phyloP scores from a whole-genome alignment of 768 basidiomycete genomes.

The Lentinula detonsa region DNA sequence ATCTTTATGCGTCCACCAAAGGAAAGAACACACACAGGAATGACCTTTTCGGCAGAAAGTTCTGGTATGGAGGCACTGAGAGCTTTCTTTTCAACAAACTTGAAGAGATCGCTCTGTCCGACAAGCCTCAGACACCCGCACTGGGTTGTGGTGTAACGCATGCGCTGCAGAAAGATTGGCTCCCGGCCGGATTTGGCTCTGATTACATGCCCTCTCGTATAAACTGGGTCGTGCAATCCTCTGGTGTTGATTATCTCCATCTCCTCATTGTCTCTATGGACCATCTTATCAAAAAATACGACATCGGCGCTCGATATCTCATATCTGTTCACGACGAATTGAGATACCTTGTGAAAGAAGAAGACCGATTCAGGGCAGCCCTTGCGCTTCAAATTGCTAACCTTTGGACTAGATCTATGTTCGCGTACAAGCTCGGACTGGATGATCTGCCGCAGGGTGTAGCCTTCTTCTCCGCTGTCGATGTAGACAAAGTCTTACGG shows the following conservation, averaged over 20 bases:
- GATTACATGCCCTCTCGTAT: slow-evolving; percentile 96
- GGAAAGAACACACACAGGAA: slow-evolving; percentile 78
- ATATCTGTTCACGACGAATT: slow-evolving; percentile 98
- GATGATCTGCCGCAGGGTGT: slow-evolving; percentile 93
- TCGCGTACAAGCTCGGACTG: slow-evolving; percentile 92
- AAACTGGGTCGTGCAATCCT: slow-evolving; percentile 99
- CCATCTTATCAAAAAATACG: slow-evolving; percentile 72
- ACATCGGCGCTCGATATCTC: slow-evolving; percentile 87
- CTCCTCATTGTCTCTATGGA: slow-evolving; percentile 95
- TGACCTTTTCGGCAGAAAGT: slow-evolving; percentile 73
- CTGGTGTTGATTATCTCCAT: slow-evolving; percentile 97
- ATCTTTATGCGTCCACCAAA: slow-evolving; percentile 89
- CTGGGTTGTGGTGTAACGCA: slow-evolving; percentile 91
- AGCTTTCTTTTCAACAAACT: slow-evolving; percentile 97
- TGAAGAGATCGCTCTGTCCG: slow-evolving; percentile 87
- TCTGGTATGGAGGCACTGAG: slow-evolving; percentile 97
- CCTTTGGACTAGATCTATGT: slow-evolving; percentile 88
- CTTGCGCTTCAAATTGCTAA: slow-evolving; percentile 94
- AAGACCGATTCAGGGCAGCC: slow-evolving; percentile 85
- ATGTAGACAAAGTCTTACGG: slow-evolving; percentile 82
- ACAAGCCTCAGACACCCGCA: slow-evolving; percentile 85
- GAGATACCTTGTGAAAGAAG: slow-evolving; percentile 85
- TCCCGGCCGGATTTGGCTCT: slow-evolving; percentile 72
- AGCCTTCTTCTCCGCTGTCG: slow-evolving; percentile 96
- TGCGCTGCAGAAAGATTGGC: slow-evolving; percentile 85